Percentiles rank a stretch among this genome's conserved stretches.
phyloP scores from a whole-genome alignment of 441 rosid species.

The Populus hybrid region DNA sequence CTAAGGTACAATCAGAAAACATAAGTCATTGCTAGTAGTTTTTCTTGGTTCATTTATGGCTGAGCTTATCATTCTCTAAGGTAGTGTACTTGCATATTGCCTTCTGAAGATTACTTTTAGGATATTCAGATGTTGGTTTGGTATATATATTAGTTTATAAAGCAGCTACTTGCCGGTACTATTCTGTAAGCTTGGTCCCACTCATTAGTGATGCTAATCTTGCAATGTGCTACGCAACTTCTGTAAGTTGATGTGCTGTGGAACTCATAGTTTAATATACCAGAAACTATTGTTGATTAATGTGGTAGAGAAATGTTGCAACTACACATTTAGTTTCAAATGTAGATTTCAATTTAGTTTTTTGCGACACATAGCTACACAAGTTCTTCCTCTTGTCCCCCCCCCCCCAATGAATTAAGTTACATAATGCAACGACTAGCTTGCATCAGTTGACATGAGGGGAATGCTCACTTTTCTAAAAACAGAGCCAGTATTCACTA shows the following conservation, averaged over 20 bases:
- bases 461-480: neutral
- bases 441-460: neutral
- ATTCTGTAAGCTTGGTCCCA: neutral
- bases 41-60: constrained; percentile 8
- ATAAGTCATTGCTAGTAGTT: neutral
- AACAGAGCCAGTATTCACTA: neutral
- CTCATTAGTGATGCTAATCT: neutral
- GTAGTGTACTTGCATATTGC: constrained; percentile 5
- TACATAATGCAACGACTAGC: neutral
- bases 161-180: neutral
- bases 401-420: neutral
- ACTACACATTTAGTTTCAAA: neutral
- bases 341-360: neutral
- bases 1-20: constrained; percentile 48
- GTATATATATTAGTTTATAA: neutral
- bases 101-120: neutral
- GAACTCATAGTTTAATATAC: neutral
- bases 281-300: neutral
- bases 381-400: too few relatives aligned
- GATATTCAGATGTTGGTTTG: neutral
- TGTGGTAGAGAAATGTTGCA: neutral
- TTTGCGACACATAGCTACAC: neutral
- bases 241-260: neutral
- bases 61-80: neutral
- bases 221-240: neutral